phyloP scores from a whole-genome alignment of 2,329 filamentous ascomycete genomes.

The Coniochaeta sp. region DNA sequence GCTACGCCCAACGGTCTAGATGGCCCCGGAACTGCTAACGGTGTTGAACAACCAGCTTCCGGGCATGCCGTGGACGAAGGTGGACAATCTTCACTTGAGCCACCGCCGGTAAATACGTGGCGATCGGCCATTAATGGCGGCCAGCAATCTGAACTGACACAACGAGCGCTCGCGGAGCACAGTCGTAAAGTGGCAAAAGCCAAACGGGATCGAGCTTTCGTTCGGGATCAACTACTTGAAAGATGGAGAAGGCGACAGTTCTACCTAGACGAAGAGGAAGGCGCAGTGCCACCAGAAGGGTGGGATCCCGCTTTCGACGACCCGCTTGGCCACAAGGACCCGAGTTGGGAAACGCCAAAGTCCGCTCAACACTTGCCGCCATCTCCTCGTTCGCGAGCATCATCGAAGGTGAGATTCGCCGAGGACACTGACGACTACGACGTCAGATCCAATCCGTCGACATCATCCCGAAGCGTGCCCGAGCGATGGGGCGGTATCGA shows the following conservation, averaged over 20 bases:
- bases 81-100: background rate
- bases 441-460: constrained; percentile 62
- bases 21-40: background rate
- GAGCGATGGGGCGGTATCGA: constrained; percentile 74
- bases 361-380: constrained; percentile 23
- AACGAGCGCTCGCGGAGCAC: constrained; percentile 7
- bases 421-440: constrained; percentile 66
- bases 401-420: constrained; percentile 71
- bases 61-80: background rate
- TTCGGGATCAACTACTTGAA: constrained; percentile 52
- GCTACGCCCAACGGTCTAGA: background rate
- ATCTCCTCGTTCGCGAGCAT: constrained; percentile 59
- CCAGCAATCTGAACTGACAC: constrained; percentile 23
- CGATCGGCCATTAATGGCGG: constrained; percentile 19
- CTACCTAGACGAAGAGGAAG: constrained; percentile 81
- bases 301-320: constrained; percentile 54
- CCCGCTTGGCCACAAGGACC: constrained; percentile 32
- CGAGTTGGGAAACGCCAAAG: constrained; percentile 35
- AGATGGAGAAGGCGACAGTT: constrained; percentile 73
- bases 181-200: constrained; percentile 27
- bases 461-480: constrained; percentile 63
- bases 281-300: constrained; percentile 53
- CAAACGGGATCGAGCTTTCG: constrained; percentile 29
- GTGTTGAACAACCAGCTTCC: background rate
- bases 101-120: background rate